Evolutionary conservation across 2,329 filamentous ascomycete genomes (phyloP), one percentile per base, ranked within the genome.

Genomic region (Pseudocercospora vitis): DNA sequence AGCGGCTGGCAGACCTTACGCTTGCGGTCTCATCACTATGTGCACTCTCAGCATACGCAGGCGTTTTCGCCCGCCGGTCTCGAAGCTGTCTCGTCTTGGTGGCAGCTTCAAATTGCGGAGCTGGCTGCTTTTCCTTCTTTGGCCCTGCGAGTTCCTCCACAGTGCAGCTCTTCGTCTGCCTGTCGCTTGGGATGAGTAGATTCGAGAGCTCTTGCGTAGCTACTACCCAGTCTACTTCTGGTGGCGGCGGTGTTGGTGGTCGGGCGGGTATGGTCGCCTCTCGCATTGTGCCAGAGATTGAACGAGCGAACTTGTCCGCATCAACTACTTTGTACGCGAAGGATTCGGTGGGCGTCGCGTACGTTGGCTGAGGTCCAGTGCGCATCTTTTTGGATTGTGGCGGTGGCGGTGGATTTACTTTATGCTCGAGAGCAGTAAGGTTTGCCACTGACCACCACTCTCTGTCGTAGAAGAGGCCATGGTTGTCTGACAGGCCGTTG

Each of bases 281-380:
- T 63, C 29, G 72, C 29, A 75, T 73, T 40, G 82, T 72, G 7
- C 79, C 79, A 2, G 86, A 87, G 23, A 84, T 71, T 58, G 79
- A 87, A 23, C 85, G 80, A 35, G 83, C 80, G 58, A 88, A 76
- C 57, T 83, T 87, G 7, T 84, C 75, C 1, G 86, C 81, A 40
- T 87, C 81, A 0, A 88, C 79, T 8, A 89, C 85, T 71, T 89
- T 95, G 19, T 90, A 89, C 1, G 85, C 84, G 35, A 90, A 97
- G 0, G 92, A 88, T 57, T 92, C 88, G 0, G 92, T 97, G 0
- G 91, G 89, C 1, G 91, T 89, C 2, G 84, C 90, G 71, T 91
- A 96, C 1, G 88, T 91, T 1, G 88, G 85, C 7, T 76, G 42
- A 18, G 81, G 80, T 11, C 78, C 76, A 55, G 74, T 75, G 23